Base-by-base conservation (phyloP, 1,284 basidiomycete genomes). In the Moesziomyces globuligerus region DNA sequence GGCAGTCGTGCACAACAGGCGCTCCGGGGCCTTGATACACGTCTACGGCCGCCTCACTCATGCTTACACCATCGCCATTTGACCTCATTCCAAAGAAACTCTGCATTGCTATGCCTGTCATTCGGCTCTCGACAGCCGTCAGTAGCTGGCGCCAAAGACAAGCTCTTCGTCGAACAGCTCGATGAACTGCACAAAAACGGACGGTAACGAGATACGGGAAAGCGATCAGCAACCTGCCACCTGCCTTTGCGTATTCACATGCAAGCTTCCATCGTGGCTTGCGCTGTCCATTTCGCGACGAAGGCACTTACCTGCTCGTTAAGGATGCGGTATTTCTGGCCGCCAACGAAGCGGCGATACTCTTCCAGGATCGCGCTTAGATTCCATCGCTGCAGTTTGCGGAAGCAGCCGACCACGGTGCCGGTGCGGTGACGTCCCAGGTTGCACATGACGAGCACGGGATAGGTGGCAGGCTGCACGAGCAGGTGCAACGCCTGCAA, bases 161-260 rank as follows among this genome's bases (percentile, higher is more conserved):
- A 86, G 78, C 61, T 86, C 85, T 45, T 85, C 85, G 62, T 86
- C 85, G 57, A 87, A 87, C 26, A 86, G 81, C 76, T 86, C 86
- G 69, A 87, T 86, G 64, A 86, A 87, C 84, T 86, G n/a, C n/a
- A 69, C 4, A 17, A 25, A 18, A 21, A 11, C 18, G 23, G 3
- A n/a, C 20, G 32, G 20, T 7, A 24, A 3, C 1, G 32, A 23
- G 21, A 7, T 18, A 23, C 18, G 20, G 4, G 17, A 28, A 17
- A 17, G 50, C 4, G 17, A 11, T 28, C 21, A 23, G 23, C 8
- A 49, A 23, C 17, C 29, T 84, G 84, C 81, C 85, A n/a, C n/a
- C n/a, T n/a, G n/a, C n/a, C n/a, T n/a, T n/a, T n/a, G n/a, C n/a
- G n/a, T n/a, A n/a, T n/a, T n/a, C n/a, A n/a, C n/a, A n/a, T n/a